phyloP scores from a whole-genome alignment of 208 protist species.

The Trypanosoma platydactyli region DNA sequence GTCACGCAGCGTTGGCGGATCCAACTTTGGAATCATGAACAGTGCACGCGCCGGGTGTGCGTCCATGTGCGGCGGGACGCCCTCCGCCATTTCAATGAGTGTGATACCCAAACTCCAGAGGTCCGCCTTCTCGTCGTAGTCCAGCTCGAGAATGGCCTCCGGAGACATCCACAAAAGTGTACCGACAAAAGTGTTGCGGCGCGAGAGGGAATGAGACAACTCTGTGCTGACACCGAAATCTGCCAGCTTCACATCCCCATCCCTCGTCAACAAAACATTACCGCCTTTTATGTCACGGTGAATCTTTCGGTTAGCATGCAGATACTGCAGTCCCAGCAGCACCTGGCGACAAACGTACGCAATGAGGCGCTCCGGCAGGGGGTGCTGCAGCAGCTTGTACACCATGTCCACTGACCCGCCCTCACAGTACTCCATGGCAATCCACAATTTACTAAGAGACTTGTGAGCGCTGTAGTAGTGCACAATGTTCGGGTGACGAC shows the following conservation, averaged over 20 bases:
- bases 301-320: slow-evolving; percentile 86
- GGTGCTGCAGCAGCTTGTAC: slow-evolving; percentile 73
- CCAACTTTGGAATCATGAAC: slow-evolving; percentile 73
- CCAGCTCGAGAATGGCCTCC: slow-evolving; percentile 85
- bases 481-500: slow-evolving; percentile 88
- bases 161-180: slow-evolving; percentile 94
- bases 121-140: slow-evolving; percentile 93
- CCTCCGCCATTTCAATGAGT: slow-evolving; percentile 96
- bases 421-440: slow-evolving; percentile 94
- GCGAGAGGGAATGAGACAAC: slow-evolving; percentile 77
- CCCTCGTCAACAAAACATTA: slow-evolving; percentile 90
- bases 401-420: slow-evolving; percentile 89
- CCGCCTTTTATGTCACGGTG: slow-evolving; percentile 95
- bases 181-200: slow-evolving; percentile 90
- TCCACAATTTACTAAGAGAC: slow-evolving; percentile 85
- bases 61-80: slow-evolving; percentile 87
- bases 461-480: slow-evolving; percentile 87
- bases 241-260: slow-evolving; percentile 91
- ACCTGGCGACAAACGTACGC: slow-evolving; percentile 84
- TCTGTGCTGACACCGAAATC: slow-evolving; percentile 91
- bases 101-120: slow-evolving; percentile 97
- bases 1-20: slow-evolving; percentile 73
- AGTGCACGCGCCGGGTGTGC: slow-evolving; percentile 81
- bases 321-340: slow-evolving; percentile 85
- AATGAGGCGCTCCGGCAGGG: slow-evolving; percentile 83